Evolutionary conservation across 1,284 basidiomycete species (phyloP).

Genomic region (Papiliotrema flavescens): DNA sequence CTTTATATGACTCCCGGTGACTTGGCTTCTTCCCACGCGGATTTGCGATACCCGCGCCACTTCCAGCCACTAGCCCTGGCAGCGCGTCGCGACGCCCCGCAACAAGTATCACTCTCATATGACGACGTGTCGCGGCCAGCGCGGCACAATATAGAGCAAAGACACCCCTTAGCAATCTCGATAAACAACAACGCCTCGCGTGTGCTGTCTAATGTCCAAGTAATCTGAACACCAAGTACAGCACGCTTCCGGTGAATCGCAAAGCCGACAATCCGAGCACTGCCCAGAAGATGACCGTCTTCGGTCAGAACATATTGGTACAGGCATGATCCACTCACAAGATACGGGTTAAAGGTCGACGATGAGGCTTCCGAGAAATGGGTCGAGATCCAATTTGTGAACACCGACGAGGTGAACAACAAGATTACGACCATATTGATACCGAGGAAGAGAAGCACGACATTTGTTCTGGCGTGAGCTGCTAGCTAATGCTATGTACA

Average conservation of each 20-base stretch:
- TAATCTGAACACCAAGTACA: conserved; percentile 66
- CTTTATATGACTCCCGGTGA: too few species aligned
- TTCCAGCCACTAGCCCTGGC: too few species aligned
- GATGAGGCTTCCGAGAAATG: conserved; percentile 53
- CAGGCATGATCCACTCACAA: conserved; percentile 42
- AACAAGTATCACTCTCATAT: background rate
- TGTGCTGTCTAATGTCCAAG: conserved; percentile 17
- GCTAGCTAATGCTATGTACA: too few species aligned
- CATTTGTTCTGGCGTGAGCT: conserved; percentile 58
- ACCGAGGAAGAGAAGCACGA: conserved; percentile 79
- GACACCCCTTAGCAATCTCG: too few species aligned
- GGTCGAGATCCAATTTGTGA: conserved; percentile 52
- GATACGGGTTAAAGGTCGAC: conserved; percentile 71
- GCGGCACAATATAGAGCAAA: background rate
- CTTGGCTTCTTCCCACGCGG: too few species aligned
- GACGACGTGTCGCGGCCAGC: background rate
- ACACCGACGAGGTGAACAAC: conserved; percentile 73
- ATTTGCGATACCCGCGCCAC: too few species aligned
- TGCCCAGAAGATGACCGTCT: conserved; percentile 70
- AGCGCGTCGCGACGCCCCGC: too few species aligned
- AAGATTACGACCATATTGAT: conserved; percentile 81
- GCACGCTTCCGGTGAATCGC: conserved; percentile 69
- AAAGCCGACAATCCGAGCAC: conserved; percentile 75
- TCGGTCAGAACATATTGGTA: background rate
- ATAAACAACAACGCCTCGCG: background rate